These are phyloP conservation scores for Aspergillus calidoustus DNA, from an alignment of 2,329 filamentous ascomycete genomes.

Conservation along the genomic window DNA sequence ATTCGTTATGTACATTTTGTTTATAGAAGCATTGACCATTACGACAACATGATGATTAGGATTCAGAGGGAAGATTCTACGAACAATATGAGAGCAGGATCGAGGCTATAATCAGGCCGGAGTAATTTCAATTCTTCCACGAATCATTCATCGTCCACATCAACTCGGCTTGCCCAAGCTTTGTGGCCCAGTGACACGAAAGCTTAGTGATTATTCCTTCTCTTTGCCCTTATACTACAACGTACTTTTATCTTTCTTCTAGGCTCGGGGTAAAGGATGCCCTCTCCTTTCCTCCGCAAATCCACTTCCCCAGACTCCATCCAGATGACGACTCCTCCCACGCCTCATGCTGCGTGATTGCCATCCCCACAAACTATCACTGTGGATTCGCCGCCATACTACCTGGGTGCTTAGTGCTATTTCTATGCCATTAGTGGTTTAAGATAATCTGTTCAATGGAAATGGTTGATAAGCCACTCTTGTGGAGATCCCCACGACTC, in stretches of 20 bases:
- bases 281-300: background rate
- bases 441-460: background rate
- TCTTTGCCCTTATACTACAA: background rate
- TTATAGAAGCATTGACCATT: too few species aligned
- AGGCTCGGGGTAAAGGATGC: background rate
- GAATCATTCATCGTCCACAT: background rate
- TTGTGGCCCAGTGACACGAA: background rate
- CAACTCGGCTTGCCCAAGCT: background rate
- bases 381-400: background rate
- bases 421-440: background rate
- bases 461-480: background rate
- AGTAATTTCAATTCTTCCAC: background rate
- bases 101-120: background rate
- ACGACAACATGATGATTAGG: too few species aligned
- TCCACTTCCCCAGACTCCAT: background rate
- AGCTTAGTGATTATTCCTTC: background rate
- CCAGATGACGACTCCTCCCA: background rate
- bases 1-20: too few species aligned
- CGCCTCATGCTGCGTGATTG: background rate
- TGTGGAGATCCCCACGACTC: constrained; percentile 8
- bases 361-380: background rate
- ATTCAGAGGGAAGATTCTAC: too few species aligned
- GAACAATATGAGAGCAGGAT: too few species aligned
- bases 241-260: background rate
- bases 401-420: background rate